Evolutionary conservation across 129 eudicot species (phyloP), one percentile per base, ranked within the genome.

Genomic region (Centella asiatica): DNA sequence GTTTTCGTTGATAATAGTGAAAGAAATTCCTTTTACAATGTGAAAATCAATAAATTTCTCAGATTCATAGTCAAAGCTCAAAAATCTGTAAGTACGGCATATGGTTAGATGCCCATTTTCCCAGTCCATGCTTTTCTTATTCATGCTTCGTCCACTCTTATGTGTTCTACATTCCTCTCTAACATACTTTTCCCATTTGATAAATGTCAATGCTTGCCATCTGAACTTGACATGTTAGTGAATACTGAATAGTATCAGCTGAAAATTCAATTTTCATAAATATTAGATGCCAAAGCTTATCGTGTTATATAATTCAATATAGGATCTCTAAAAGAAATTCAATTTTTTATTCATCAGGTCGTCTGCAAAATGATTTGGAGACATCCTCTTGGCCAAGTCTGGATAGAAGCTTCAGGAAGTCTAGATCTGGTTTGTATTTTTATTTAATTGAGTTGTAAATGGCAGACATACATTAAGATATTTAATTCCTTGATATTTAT

Each of bases 391-490:
- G 65, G n/a, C 76, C 51, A 61, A 76, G 81, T 70, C 39, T 70
- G 39, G 72, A 60, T 34, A 69, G 76, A 70, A 76, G 81, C 27
- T 76, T 76, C 68, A 20, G 76, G 65, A 66, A 70, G 53, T 29
- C 69, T 33, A 69, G 44, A 71, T 65, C 76, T 53, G 76, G 81
- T 76, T 33, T 49, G 66, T 69, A 20, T 39, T 57, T 28, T 1
- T 49, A 6, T 31, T 44, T 52, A 32, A 60, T 44, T 56, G 4
- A 47, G 25, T 34, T 34, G 39, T 17, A 29, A 18, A 55, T 55
- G 60, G 23, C 33, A 11, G 27, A 27, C 1, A 12, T 54, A 4
- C 28, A 1, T 54, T 15, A 54, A 12, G 60, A 4, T 13, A 13
- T 4, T 29, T n/a, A 4, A 9, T 29, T 26, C 60, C 13, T 17